Percentiles rank a stretch among this genome's conserved stretches.
phyloP scores from a whole-genome alignment of 2,329 filamentous ascomycete genomes.

The Fusarium tjaetaba region DNA sequence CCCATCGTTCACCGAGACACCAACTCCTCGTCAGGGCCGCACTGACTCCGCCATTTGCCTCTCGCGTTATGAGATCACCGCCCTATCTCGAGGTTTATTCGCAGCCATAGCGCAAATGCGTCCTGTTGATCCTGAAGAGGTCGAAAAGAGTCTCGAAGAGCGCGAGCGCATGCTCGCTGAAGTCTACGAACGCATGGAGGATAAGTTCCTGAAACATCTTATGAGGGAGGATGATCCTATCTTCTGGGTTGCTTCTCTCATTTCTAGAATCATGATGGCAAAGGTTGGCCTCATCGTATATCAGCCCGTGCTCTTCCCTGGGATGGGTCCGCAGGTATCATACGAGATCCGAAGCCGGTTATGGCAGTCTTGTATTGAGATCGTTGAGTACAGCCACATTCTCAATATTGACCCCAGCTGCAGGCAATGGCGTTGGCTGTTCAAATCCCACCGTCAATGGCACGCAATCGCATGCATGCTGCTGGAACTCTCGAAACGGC shows the following conservation, averaged over 20 bases:
- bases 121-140: conserved; percentile 22
- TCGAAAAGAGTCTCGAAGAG: conserved; percentile 34
- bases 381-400: conserved; percentile 33
- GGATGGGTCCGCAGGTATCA: conserved; percentile 28
- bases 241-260: conserved; percentile 34
- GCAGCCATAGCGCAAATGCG: conserved; percentile 26
- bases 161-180: conserved; percentile 33
- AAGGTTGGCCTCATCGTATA: conserved; percentile 34
- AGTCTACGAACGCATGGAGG: conserved; percentile 35
- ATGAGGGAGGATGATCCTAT: conserved; percentile 28
- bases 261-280: conserved; percentile 32
- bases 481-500: conserved; percentile 24
- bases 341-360: conserved; percentile 26
- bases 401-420: conserved; percentile 31
- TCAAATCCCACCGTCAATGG: conserved; percentile 31
- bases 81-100: conserved; percentile 27
- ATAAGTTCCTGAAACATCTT: conserved; percentile 30
- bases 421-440: conserved; percentile 34
- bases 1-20: conserved; percentile 23
- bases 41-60: conserved; percentile 32
- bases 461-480: conserved; percentile 37
- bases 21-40: conserved; percentile 27
- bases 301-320: conserved; percentile 31
- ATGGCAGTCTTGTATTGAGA: conserved; percentile 37
- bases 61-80: conserved; percentile 26